These are phyloP conservation scores for Schizosaccharomyces japonicus DNA, from an alignment of 805 yeast species.

Conservation along the genomic window DNA sequence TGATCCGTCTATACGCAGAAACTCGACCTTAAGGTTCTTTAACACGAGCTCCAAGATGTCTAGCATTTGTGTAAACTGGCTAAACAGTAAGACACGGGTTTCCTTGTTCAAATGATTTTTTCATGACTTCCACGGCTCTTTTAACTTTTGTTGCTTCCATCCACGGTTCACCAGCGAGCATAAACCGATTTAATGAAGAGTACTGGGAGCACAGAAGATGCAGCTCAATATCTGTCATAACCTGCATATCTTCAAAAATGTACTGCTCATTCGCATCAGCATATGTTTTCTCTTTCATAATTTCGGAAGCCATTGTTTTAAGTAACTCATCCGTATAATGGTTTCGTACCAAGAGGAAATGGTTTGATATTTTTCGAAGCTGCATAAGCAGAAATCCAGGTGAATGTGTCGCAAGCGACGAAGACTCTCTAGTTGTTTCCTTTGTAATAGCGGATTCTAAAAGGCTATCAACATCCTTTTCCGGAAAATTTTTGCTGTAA, in stretches of 20 bases:
- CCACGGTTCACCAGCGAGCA: constrained; percentile 26
- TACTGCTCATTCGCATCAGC: constrained; percentile 41
- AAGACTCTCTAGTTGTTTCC: not conserved
- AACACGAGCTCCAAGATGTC: constrained; percentile 67
- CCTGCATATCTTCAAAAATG: constrained; percentile 82
- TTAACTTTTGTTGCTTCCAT: constrained; percentile 38
- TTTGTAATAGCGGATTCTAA: constrained; percentile 7
- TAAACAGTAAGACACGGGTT: constrained; percentile 60
- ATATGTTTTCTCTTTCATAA: constrained; percentile 63
- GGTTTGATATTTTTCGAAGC: constrained; percentile 76
- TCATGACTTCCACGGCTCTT: constrained; percentile 33
- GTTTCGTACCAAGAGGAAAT: constrained; percentile 63
- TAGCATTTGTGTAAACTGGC: constrained; percentile 76
- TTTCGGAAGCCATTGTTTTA: constrained; percentile 45
- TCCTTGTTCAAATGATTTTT: constrained; percentile 28
- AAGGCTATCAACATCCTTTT: not conserved
- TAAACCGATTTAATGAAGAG: constrained; percentile 36
- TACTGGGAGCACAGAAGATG: constrained; percentile 50
- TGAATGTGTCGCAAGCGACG: not conserved
- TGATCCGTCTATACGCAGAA: constrained; percentile 69
- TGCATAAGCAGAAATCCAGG: constrained; percentile 39
- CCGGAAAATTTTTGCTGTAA: constrained; percentile 35
- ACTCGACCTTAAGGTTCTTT: constrained; percentile 38
- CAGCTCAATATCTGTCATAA: constrained; percentile 79
- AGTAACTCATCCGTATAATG: constrained; percentile 33